phyloP scores from a whole-genome alignment of 108 stramenopile species.

The Seminavis robusta region DNA sequence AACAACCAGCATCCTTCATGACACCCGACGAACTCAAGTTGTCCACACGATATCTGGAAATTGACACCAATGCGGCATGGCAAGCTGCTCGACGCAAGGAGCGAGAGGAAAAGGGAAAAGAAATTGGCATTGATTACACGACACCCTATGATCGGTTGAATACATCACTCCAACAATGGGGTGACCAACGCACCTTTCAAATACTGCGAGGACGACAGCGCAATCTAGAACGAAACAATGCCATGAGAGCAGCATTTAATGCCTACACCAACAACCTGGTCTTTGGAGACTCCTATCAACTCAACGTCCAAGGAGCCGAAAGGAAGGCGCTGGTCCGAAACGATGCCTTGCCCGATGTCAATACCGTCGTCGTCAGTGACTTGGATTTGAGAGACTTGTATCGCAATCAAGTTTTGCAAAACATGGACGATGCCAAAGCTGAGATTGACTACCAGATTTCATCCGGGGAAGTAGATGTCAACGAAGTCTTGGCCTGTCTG shows the following conservation, averaged over 20 bases:
- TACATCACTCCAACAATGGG: constrained; percentile 33
- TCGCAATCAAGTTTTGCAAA: constrained; percentile 58
- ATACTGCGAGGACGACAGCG: constrained; percentile 37
- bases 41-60: constrained; percentile 13
- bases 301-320: constrained; percentile 33
- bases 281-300: constrained; percentile 36
- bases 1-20: constrained; percentile 12
- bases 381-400: constrained; percentile 75
- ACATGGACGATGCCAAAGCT: constrained; percentile 64
- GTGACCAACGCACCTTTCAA: constrained; percentile 45
- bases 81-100: constrained; percentile 20
- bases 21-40: neutral
- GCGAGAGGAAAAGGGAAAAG: constrained; percentile 14
- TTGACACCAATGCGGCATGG: constrained; percentile 21
- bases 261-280: constrained; percentile 36
- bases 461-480: constrained; percentile 1
- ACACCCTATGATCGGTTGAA: constrained; percentile 21
- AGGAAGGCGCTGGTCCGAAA: constrained; percentile 45
- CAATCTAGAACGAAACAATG: constrained; percentile 26
- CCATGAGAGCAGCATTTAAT: constrained; percentile 49
- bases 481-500: constrained; percentile 33
- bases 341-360: constrained; percentile 54
- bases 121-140: constrained; percentile 14
- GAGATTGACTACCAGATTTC: constrained; percentile 32
- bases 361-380: constrained; percentile 68